A percentile compares a stretch with the other conserved stretches of the same genome.
phyloP scores from a whole-genome alignment of 2,329 filamentous ascomycete species.

The Daldinia sp. region DNA sequence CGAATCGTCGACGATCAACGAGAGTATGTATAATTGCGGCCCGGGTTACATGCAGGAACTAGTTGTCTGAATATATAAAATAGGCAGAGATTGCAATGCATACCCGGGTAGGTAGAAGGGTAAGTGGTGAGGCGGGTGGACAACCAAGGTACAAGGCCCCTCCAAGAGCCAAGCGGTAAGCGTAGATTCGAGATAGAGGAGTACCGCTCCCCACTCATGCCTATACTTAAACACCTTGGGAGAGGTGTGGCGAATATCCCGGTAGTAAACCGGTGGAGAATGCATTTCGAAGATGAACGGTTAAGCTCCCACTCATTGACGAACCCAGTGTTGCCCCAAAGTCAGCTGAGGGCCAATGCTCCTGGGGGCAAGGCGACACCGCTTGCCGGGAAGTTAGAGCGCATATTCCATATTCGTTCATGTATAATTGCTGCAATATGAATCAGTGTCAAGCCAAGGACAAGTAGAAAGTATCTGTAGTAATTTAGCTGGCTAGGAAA shows the following conservation, averaged over 20 bases:
- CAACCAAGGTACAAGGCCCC: neutral
- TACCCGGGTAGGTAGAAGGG: no score
- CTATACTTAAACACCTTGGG: conserved; percentile 12
- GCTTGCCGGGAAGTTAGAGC: conserved; percentile 3
- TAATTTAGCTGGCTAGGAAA: neutral
- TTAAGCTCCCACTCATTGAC: neutral
- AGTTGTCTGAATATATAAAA: neutral
- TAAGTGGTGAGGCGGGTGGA: neutral
- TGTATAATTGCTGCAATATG: conserved; percentile 8
- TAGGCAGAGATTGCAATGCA: neutral
- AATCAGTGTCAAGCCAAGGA: conserved; percentile 1
- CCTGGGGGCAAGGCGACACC: conserved; percentile 13
- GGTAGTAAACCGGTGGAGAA: conserved; percentile 2
- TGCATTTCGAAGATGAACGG: conserved; percentile 2
- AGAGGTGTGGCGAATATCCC: neutral
- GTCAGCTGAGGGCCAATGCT: conserved; percentile 17
- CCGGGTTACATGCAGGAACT: neutral
- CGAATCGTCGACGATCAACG: conserved; percentile 11
- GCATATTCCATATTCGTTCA: conserved; percentile 1
- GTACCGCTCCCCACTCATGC: neutral
- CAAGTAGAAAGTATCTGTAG: conserved; percentile 14
- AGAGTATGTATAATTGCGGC: conserved; percentile 11
- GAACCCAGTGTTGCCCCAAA: neutral
- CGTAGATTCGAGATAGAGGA: neutral
- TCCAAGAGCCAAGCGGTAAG: neutral